These are phyloP conservation scores for Globomyces pollinis-pini DNA, from an alignment of 192 early-diverging fungal species.

Conservation along the genomic window DNA sequence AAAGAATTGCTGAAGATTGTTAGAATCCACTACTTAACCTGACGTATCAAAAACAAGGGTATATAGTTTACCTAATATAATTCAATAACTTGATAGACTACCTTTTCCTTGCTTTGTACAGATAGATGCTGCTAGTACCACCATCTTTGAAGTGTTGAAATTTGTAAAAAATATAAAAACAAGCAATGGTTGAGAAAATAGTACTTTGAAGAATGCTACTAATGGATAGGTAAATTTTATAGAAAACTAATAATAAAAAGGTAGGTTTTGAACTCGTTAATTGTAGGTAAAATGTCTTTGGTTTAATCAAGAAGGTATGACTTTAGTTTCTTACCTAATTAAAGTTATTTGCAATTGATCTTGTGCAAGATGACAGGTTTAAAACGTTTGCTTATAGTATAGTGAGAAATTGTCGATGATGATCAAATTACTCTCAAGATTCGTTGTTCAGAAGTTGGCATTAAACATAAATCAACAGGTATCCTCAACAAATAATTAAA, in stretches of 20 bases:
- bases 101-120: constrained; percentile 93
- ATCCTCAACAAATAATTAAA: neutral
- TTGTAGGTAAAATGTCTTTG: no score
- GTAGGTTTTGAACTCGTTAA: no score
- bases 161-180: neutral
- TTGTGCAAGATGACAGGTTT: no score
- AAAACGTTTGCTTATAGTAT: no score
- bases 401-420: no score
- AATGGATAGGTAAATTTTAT: no score
- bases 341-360: no score
- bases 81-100: constrained; percentile 25
- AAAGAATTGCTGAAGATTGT: neutral
- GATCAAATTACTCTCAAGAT: neutral
- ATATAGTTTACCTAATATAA: no score
- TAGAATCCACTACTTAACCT: neutral
- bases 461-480: neutral
- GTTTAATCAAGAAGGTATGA: no score
- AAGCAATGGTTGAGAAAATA: neutral
- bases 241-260: no score
- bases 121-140: constrained; percentile 83
- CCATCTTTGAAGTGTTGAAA: constrained; percentile 43
- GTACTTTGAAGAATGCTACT: no score
- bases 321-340: no score
- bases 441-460: neutral
- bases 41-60: neutral